Conservation (phyloP, 2,329 filamentous ascomycete genomes). For the Dothideomycetes sp. region DNA sequence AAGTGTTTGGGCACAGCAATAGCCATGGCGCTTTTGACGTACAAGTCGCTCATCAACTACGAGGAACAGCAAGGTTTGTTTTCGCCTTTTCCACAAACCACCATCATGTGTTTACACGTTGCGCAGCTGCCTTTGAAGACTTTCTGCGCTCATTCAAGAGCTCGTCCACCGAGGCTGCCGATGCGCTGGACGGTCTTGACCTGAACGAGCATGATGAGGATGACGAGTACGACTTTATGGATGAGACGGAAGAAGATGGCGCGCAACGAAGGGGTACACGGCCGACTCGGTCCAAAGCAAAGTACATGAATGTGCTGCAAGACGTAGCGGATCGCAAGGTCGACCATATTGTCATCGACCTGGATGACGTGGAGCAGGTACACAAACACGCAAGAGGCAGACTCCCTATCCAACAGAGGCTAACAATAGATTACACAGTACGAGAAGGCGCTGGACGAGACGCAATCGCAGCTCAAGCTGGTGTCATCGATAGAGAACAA, state of each 20-base stretch:
- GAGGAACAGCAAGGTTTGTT: constrained; percentile 67
- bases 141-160: constrained; percentile 87
- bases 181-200: constrained; percentile 73
- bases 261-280: constrained; percentile 29
- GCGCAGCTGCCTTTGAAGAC: constrained; percentile 66
- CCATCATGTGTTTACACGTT: background rate
- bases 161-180: constrained; percentile 58
- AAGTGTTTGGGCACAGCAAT: background rate
- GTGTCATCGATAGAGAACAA: constrained; percentile 81
- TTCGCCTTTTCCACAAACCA: constrained; percentile 6
- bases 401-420: constrained; percentile 10
- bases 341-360: constrained; percentile 71
- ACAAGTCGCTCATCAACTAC: constrained; percentile 74
- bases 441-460: constrained; percentile 59
- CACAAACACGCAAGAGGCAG: constrained; percentile 16
- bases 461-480: constrained; percentile 47
- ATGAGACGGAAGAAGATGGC: constrained; percentile 47
- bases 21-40: constrained; percentile 76
- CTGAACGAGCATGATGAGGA: constrained; percentile 78
- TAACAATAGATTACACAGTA: constrained; percentile 42
- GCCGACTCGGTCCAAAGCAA: constrained; percentile 49
- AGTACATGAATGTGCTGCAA: constrained; percentile 83
- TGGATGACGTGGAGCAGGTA: constrained; percentile 76
- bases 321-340: constrained; percentile 70
- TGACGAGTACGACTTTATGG: constrained; percentile 90